A percentile compares a stretch with the other conserved stretches of the same genome.
These are phyloP conservation scores for Vicia sativa DNA, from an alignment of 306 rosid genomes.

Conservation along the genomic window DNA sequence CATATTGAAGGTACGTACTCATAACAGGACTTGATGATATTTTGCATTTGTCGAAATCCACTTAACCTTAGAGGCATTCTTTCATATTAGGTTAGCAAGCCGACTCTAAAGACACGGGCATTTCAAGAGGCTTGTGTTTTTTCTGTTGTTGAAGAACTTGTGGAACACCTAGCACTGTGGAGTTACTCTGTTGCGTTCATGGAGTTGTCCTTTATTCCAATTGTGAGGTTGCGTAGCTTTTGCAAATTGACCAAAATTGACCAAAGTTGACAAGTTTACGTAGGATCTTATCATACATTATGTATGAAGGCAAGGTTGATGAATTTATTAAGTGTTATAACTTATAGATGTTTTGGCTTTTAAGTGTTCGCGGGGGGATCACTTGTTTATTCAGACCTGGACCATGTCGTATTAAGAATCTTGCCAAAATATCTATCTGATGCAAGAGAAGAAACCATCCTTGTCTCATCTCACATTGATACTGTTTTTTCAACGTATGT, in stretches of 20 bases:
- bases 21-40: constrained; percentile 7
- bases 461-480: too few relatives aligned
- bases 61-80: constrained; percentile 32
- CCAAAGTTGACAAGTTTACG: too few relatives aligned
- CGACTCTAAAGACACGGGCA: constrained; percentile 81
- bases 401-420: too few relatives aligned
- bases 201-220: constrained; percentile 82
- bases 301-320: too few relatives aligned
- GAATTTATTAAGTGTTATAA: too few relatives aligned
- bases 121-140: constrained; percentile 95
- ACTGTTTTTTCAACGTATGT: too few relatives aligned
- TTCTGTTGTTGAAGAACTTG: constrained; percentile 88
- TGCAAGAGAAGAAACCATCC: too few relatives aligned
- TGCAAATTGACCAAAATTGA: constrained; percentile 83
- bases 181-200: constrained; percentile 86
- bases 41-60: constrained; percentile 12
- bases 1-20: constrained; percentile 77
- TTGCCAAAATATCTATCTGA: too few relatives aligned
- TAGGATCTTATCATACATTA: too few relatives aligned
- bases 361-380: too few relatives aligned
- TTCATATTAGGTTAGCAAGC: constrained; percentile 76
- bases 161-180: constrained; percentile 89
- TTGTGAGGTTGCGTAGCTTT: constrained; percentile 78
- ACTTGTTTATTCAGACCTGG: too few relatives aligned
- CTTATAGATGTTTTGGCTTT: too few relatives aligned